phyloP scores from a whole-genome alignment of 768 basidiomycete genomes.

The Royoungia palumana region DNA sequence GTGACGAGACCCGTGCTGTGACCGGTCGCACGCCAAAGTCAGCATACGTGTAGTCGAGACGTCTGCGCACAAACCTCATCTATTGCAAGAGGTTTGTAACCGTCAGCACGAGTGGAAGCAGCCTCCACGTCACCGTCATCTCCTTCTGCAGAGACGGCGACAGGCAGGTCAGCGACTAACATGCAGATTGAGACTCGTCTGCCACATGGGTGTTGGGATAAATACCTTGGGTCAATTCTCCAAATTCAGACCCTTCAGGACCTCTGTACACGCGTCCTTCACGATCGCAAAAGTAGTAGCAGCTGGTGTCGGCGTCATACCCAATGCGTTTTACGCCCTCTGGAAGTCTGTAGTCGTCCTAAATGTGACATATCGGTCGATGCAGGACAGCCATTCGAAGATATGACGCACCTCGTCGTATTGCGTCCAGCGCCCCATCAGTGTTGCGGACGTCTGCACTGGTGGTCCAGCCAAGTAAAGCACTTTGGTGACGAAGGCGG shows the following conservation, averaged over 20 bases:
- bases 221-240: slow-evolving; percentile 45
- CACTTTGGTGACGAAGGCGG: slow-evolving; percentile 5
- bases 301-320: slow-evolving; percentile 68
- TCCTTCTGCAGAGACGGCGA: slow-evolving; percentile 24
- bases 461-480: slow-evolving; percentile 21
- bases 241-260: slow-evolving; percentile 59
- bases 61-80: slow-evolving; percentile 42
- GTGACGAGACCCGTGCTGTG: slow-evolving; percentile 32
- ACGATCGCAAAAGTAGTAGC: slow-evolving; percentile 60
- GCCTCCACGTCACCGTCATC: slow-evolving; percentile 51
- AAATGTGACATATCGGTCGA: slow-evolving; percentile 2
- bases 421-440: slow-evolving; percentile 39
- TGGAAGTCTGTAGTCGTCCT: slow-evolving; percentile 54
- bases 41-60: neutral
- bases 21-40: slow-evolving; percentile 15
- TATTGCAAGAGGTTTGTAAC: slow-evolving; percentile 51
- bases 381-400: neutral
- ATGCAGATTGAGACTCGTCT: neutral
- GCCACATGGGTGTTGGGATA: neutral
- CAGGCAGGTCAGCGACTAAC: slow-evolving; percentile 32
- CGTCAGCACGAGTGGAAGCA: slow-evolving; percentile 50
- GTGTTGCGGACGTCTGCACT: neutral
- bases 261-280: slow-evolving; percentile 56
- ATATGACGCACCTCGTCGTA: slow-evolving; percentile 29
- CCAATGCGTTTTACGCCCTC: slow-evolving; percentile 62